Percentiles rank a stretch among this genome's conserved stretches.
phyloP scores from a whole-genome alignment of 257 asterid species.

The Coffea eugenioides region DNA sequence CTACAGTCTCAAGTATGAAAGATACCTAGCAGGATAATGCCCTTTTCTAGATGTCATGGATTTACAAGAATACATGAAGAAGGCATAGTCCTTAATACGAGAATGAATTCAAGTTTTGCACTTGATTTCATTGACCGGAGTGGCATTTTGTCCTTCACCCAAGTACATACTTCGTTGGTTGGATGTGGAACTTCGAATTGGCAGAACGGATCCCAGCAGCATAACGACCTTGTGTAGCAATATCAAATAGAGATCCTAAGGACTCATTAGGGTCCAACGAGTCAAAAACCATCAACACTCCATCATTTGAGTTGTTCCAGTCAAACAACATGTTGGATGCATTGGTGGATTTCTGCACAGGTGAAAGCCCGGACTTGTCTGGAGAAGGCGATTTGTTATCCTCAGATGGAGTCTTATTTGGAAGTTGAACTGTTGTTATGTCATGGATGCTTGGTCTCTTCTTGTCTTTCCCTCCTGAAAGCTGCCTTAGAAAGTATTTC shows the following conservation, averaged over 20 bases:
- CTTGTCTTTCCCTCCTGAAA: slow-evolving; percentile 63
- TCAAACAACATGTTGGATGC: slow-evolving; percentile 29
- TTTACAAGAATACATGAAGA: background rate
- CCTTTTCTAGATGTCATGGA: slow-evolving; percentile 6
- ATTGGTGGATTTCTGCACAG: slow-evolving; percentile 26
- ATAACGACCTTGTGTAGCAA: slow-evolving; percentile 7
- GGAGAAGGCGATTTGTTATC: slow-evolving; percentile 14
- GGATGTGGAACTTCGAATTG: slow-evolving; percentile 17
- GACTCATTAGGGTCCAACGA: slow-evolving; percentile 18
- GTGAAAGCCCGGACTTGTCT: slow-evolving; percentile 13
- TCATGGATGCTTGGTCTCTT: slow-evolving; percentile 86
- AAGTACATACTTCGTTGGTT: slow-evolving; percentile 20
- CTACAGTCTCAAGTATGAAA: background rate
- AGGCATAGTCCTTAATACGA: background rate
- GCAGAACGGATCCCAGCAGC: slow-evolving; percentile 19
- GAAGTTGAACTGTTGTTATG: slow-evolving; percentile 49
- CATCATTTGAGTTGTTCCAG: slow-evolving; percentile 41
- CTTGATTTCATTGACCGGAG: slow-evolving; percentile 7
- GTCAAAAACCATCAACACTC: slow-evolving; percentile 35
- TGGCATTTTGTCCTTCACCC: slow-evolving; percentile 5
- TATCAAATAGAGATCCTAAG: slow-evolving; percentile 12
- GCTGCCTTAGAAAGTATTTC: slow-evolving; percentile 68
- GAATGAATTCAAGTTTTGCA: slow-evolving; percentile 5
- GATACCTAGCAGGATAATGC: background rate
- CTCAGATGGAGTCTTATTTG: slow-evolving; percentile 19